phyloP scores from a whole-genome alignment of 768 basidiomycete genomes.

The Leccinellum luteum region DNA sequence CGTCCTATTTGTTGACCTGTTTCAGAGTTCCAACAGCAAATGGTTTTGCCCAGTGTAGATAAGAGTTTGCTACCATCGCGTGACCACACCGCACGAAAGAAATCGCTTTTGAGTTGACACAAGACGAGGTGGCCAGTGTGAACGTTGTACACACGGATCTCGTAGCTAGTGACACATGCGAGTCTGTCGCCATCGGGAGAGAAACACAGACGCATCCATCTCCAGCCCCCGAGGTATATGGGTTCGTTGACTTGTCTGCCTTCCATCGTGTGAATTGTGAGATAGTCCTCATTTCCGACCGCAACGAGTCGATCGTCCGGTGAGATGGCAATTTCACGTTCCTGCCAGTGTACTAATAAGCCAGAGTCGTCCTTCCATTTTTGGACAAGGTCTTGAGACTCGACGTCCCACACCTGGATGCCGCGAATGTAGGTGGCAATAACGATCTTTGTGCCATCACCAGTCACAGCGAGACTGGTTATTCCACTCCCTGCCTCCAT shows the following conservation, averaged over 20 bases:
- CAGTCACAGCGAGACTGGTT: not conserved
- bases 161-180: not conserved
- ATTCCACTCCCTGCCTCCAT: not conserved
- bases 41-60: not conserved
- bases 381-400: not conserved
- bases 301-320: not conserved
- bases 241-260: not conserved
- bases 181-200: not conserved
- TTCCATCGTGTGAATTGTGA: not conserved
- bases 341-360: too few relatives aligned
- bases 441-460: constrained; percentile 1
- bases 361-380: not conserved
- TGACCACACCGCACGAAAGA: not conserved
- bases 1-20: not conserved
- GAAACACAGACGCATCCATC: not conserved
- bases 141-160: not conserved
- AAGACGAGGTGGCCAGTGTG: not conserved
- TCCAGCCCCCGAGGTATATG: not conserved
- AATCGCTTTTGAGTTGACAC: not conserved
- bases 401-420: not conserved
- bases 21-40: not conserved
- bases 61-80: not conserved
- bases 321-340: not conserved
- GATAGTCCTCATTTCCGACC: not conserved
- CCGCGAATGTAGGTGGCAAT: not conserved